phyloP scores from a whole-genome alignment of 2,329 filamentous ascomycete genomes.

The Colletotrichum neosansevieriae region DNA sequence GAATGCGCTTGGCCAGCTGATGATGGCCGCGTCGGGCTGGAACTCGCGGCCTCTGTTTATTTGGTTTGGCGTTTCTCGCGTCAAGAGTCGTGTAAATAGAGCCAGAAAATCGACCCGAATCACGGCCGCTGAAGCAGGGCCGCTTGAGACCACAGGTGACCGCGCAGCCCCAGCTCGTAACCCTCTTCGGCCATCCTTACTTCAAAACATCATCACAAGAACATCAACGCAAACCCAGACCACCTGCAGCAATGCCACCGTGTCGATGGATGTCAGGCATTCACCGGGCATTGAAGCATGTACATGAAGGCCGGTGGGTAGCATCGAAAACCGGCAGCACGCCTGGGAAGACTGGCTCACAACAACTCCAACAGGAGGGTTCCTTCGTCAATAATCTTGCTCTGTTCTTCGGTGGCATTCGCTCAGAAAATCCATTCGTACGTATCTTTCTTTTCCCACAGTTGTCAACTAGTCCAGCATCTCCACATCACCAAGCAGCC shows the following conservation, averaged over 20 bases:
- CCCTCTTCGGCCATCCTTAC: no score
- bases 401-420: neutral
- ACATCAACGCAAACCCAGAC: neutral
- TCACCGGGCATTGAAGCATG: neutral
- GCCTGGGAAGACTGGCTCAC: neutral
- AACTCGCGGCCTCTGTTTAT: conserved; percentile 9
- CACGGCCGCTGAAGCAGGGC: neutral
- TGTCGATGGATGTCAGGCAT: neutral
- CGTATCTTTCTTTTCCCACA: neutral
- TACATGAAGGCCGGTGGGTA: neutral
- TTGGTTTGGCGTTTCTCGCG: neutral
- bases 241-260: neutral
- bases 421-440: neutral
- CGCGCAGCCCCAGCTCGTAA: no score
- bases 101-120: neutral
- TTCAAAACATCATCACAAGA: neutral
- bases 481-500: conserved; percentile 18
- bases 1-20: neutral
- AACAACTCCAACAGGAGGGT: no score
- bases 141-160: neutral
- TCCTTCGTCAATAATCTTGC: no score
- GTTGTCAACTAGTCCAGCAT: conserved; percentile 8
- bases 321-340: neutral
- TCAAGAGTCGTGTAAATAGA: conserved; percentile 18
- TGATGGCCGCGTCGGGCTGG: conserved; percentile 6